Base-by-base conservation (phyloP, 2,329 filamentous ascomycete species). In the Paecilomyces dactylethromorphus region DNA sequence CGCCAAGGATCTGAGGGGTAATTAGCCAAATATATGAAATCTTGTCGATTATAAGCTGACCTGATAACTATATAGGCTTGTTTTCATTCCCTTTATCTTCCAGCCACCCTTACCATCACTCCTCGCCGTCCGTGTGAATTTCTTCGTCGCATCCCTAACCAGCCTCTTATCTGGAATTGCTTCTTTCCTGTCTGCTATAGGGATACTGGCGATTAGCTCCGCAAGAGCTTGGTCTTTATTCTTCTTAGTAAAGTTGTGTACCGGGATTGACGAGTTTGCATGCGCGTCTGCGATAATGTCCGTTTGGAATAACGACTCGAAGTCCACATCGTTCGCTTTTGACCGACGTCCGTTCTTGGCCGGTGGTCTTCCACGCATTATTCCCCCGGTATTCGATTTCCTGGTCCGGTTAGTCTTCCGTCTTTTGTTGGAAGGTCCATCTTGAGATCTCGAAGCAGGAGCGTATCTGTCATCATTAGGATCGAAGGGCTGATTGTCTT, bases 11-110 rank as follows among this genome's bases (percentile, higher is more conserved):
- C 71, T 73, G 53, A 53, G 54, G 54, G 26, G 56, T 11, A 18
- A 39, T 58, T 59, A 64, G 57, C 55, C 15, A 24, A 53, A 54
- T 24, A 54, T 51, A 18, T n/a, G 18, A 8, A 22, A 29, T 5
- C 26, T 29, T 50, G 1, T 8, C 51, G 13, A 50, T 6, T 54
- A 8, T 12, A 22, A 8, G 10, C 62, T 18, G 57, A 71, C 71
- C 66, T 77, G 75, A 57, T 75, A 69, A 57, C 73, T 64, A 49
- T 69, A 72, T 3, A 77, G 57, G 21, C 68, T 69, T 2, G 69
- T 69, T 11, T 66, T 66, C 59, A 77, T 66, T 1, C 70, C 68
- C 29, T 62, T 64, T 2, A 74, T 65, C 26, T 59, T 64, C 71
- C 72, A 78, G 1, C 66, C 68, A 0, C 68, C 68, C 13, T 68